Percentiles rank a stretch among this genome's conserved stretches.
These are phyloP conservation scores for Anisodus tanguticus DNA, from an alignment of 257 asterid species.

Conservation along the genomic window DNA sequence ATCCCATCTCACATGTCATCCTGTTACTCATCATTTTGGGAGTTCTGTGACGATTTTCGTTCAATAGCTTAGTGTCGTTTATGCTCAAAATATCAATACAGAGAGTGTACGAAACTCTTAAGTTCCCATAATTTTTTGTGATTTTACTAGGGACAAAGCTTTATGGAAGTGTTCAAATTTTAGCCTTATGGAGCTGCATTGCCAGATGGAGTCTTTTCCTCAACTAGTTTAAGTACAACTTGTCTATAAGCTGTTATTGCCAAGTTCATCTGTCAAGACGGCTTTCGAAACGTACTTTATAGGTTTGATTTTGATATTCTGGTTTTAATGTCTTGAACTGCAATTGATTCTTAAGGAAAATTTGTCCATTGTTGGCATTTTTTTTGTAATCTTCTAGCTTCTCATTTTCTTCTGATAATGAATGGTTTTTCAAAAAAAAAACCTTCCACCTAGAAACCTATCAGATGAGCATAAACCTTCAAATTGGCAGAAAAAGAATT, in stretches of 20 bases:
- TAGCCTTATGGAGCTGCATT: neutral
- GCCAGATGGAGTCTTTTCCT: neutral
- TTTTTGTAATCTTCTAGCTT: neutral
- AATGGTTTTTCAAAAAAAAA: too few relatives aligned
- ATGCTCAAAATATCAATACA: neutral
- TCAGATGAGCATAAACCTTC: neutral
- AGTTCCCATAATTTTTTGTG: neutral
- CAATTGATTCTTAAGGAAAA: neutral
- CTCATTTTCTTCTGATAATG: neutral
- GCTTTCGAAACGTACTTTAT: neutral
- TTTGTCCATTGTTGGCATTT: neutral
- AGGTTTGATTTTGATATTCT: neutral
- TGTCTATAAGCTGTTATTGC: neutral
- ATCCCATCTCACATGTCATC: neutral
- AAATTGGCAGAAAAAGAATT: neutral
- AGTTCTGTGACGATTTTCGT: neutral
- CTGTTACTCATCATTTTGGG: neutral
- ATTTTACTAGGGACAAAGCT: neutral
- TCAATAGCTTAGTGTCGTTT: neutral
- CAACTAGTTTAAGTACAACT: neutral
- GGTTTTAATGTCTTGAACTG: neutral
- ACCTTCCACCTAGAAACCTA: neutral
- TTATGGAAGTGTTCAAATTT: neutral
- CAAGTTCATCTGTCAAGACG: neutral
- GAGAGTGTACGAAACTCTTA: neutral